Evolutionary conservation across 2,329 filamentous ascomycete species (phyloP), one percentile per base, ranked within the genome.

Genomic region (Colletotrichum truncatum): DNA sequence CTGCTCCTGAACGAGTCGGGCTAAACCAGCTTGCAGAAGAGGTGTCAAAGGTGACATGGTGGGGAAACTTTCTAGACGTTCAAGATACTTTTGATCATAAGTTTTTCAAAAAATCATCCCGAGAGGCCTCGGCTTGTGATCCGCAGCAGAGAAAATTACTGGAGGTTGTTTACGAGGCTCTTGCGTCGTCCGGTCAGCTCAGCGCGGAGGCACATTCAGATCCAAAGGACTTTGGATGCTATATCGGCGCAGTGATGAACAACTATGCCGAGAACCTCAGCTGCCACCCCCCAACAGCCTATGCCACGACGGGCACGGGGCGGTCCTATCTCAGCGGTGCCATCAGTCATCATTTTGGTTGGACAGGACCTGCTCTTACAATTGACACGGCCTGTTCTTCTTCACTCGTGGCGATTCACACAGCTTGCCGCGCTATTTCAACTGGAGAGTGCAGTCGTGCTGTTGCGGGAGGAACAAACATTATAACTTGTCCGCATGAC

Each of bases 261-360:
- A 80, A 84, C 55, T 84, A 84, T 60, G 76, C 82, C 14, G 52
- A 76, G 34, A 82, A 84, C 54, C 67, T 81, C 1, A 73, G 73
- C 1, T 41, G 28, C 51, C 53, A 57, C 8, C 53, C 53, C 4
- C 16, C 53, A 3, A 46, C 39, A 6, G 53, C 53, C 7, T 57
- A 46, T 11, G 39, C 53, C 18, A 46, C 53, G 5, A 78, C 74
- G 0, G 80, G 81, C 1, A 75, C 70, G 1, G 58, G 76, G 3
- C 66, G 72, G 2, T 68, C 72, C 1, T 80, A 79, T 54, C 61
- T 77, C 2, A 66, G 68, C n/a, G 78, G 77, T 11, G 69, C 68
- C 7, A 63, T 80, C 12, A 74, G 69, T 28, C 74, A 81, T 53
- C 70, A 69, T 43, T 80, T 79, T 54, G 75, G 76, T 11, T 78